Base-by-base conservation (phyloP, 2,329 filamentous ascomycete species). In the Paracamarosporium sp. region DNA sequence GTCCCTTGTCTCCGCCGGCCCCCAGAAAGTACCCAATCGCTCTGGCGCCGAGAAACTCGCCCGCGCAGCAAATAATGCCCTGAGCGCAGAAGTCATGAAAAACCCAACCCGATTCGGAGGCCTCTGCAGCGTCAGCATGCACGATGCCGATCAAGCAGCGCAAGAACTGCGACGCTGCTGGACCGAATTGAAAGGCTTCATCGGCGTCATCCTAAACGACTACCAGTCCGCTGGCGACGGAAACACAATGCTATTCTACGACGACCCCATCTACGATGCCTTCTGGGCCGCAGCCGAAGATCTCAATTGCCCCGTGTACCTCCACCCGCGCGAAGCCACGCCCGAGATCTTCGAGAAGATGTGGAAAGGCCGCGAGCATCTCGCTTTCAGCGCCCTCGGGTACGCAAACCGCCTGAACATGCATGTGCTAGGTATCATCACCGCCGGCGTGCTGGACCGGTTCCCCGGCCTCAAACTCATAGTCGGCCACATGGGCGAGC, bases 221-320 rank as follows among this genome's bases (percentile, higher is more conserved):
- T 85, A 81, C 2, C 87, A 90, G 67, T 82, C 83, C 30, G 79
- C 84, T 11, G 86, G 85, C 3, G 83, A 87, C 57, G 86, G 86
- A 27, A 85, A 88, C 58, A 82, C 82, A 22, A 84, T 87, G 79
- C 78, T 89, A 69, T 89, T 88, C 75, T 90, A 89, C 75, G 88
- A 90, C 66, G 77, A 80, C 11, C 79, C 82, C 0, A 80, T 83
- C 56, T 90, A 84, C 80, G 85, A 87, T 62, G 69, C 81, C 22
- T 89, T 90, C 79, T 89, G 87, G 87, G 68, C 78, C 11, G 82
- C 82, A 0, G 81, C 83, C 9, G 80, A 79, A 1, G 83, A 88
- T 44, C 81, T 90, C 0, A 83, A 88, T 55, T 86, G 88, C 0
- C 86, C 87, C 0, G 81, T 90, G 47, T 90, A 90, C 66, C 79